Evolutionary conservation across 495 filamentous ascomycete genomes (phyloP).

Genomic region (Usnea hakonensis): DNA sequence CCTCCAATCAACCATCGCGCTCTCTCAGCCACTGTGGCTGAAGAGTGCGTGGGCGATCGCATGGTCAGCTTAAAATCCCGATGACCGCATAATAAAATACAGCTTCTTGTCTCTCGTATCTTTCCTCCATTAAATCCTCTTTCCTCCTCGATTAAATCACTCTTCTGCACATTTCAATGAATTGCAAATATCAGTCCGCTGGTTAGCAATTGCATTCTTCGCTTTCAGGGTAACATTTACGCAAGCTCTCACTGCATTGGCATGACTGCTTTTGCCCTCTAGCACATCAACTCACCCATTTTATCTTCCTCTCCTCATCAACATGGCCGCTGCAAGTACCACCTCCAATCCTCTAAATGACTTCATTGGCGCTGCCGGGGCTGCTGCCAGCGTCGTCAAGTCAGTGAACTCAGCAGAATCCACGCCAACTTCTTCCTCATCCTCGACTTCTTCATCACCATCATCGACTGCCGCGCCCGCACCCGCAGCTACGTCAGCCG

Average conservation of each 20-base stretch:
- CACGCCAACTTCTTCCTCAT: conserved; percentile 13
- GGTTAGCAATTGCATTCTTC: background rate
- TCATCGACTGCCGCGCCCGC: conserved; percentile 16
- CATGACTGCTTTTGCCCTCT: background rate
- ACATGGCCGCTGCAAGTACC: conserved; percentile 15
- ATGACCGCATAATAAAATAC: conserved; percentile 13
- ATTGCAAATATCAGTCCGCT: background rate
- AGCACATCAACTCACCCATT: background rate
- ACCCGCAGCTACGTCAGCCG: conserved; percentile 19
- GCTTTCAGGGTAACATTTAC: background rate
- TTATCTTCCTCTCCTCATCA: conserved; percentile 2
- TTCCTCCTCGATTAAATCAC: background rate
- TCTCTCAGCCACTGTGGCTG: too few relatives aligned
- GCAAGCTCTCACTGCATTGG: background rate
- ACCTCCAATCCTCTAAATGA: conserved; percentile 20
- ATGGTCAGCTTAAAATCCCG: too few relatives aligned
- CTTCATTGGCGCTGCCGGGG: conserved; percentile 24
- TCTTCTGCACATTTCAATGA: background rate
- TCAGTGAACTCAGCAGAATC: conserved; percentile 16
- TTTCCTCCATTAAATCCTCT: background rate
- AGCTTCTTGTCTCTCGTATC: conserved; percentile 1
- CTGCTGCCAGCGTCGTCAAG: conserved; percentile 15
- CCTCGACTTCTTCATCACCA: conserved; percentile 12
- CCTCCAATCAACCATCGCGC: too few relatives aligned
- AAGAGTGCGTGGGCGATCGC: too few relatives aligned